Base-by-base conservation (phyloP, 345 rosid species). In the Salix exigua region DNA sequence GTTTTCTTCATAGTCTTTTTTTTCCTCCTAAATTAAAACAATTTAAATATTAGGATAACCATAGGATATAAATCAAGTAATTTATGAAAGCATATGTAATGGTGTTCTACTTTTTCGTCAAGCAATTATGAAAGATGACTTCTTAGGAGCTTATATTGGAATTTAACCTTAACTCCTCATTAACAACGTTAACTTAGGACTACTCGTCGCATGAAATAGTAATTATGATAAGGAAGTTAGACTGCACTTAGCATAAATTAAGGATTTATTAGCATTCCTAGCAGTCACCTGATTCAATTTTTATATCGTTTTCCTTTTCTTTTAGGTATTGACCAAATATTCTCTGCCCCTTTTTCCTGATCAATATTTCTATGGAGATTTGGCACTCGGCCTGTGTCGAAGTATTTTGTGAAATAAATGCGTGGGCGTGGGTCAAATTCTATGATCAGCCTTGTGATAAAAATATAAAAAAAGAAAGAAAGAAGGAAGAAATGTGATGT, bases 251-350 rank as follows among this genome's bases (percentile, higher is more conserved):
- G 18, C 72, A 44, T 63, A 48, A 55, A 62, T 73, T 40, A 72
- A 76, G 31, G 8, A 58, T 26, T 18, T 68, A 53, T 50, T 73
- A 23, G 38, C 61, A 78, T 79, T 73, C 62, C 51, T 58, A 38
- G 4, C 2, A 71, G n/a, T 26, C 42, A 60, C 51, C 53, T 19
- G 30, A 55, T 72, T 16, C 9, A 19, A 50, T n/a, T 26, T 62
- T 73, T 53, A 71, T 70, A 78, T 69, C 19, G 8, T 78, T 80
- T 80, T 63, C 74, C 42, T 75, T 53, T 77, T 64, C 83, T 86
- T 83, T 86, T 86, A 83, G 88, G 90, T 89, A 84, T 84, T 87
- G 90, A 87, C 90, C 75, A 74, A 77, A 84, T 66, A 35, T 17
- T 30, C 61, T 58, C 55, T n/a, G n/a, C 30, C 13, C 44, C 19